A percentile compares a stretch with the other conserved stretches of the same genome.
Evolutionary conservation across 2,329 filamentous ascomycete genomes (phyloP).

Genomic region (Microdochium trichocladiopsis): DNA sequence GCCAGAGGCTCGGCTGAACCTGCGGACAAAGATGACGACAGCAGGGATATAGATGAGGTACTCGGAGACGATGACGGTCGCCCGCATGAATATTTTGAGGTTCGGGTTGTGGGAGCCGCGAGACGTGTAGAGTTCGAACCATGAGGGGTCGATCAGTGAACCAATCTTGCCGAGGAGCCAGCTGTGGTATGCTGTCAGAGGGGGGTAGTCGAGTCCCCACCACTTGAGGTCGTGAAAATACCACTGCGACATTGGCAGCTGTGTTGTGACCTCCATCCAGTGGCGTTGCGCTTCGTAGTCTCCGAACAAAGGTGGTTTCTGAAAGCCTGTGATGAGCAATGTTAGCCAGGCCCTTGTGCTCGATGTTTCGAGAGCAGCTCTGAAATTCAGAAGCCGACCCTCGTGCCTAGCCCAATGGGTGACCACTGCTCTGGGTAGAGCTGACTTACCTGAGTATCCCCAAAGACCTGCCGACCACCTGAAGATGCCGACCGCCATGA

Average conservation of each 20-base stretch:
- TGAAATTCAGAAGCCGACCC: no score
- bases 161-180: conserved; percentile 91
- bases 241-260: conserved; percentile 89
- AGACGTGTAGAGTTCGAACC: conserved; percentile 82
- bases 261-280: conserved; percentile 95
- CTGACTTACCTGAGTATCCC: conserved; percentile 76
- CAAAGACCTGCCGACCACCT: conserved; percentile 88
- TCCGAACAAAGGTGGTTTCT: conserved; percentile 83
- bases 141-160: conserved; percentile 66
- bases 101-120: conserved; percentile 71
- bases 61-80: conserved; percentile 83
- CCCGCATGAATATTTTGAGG: conserved; percentile 94
- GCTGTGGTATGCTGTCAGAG: conserved; percentile 95
- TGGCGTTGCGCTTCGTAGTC: conserved; percentile 98
- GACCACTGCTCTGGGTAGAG: neutral
- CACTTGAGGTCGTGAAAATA: conserved; percentile 95
- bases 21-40: conserved; percentile 74
- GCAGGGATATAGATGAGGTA: conserved; percentile 86
- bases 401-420: neutral
- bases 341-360: conserved; percentile 3
- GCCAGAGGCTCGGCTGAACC: conserved; percentile 68
- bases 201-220: conserved; percentile 98
- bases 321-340: conserved; percentile 48
- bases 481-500: conserved; percentile 89
- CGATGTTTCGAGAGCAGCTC: no score